Evolutionary conservation across 495 filamentous ascomycete genomes (phyloP).

Genomic region (Aspergillus bridgeri): DNA sequence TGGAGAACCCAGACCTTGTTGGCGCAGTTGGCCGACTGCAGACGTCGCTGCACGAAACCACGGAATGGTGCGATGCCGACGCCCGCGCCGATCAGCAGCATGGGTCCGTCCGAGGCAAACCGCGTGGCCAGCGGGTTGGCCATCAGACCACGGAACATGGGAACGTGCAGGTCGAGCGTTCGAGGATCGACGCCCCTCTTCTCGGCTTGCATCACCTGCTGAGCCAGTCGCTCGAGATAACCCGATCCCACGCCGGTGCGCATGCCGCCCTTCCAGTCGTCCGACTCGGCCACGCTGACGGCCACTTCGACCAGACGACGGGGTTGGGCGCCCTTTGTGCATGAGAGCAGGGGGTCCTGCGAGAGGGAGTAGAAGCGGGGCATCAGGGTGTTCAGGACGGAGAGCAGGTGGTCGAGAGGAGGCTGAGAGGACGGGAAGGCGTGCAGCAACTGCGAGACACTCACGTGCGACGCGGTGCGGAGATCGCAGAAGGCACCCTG

Average conservation of each 20-base stretch:
- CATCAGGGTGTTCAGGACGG: constrained; percentile 82
- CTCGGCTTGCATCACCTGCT: constrained; percentile 61
- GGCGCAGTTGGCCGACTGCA: constrained; percentile 94
- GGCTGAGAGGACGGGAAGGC: constrained; percentile 92
- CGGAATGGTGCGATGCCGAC: constrained; percentile 97
- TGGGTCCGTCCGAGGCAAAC: constrained; percentile 88
- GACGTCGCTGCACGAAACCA: constrained; percentile 90
- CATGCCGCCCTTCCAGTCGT: constrained; percentile 68
- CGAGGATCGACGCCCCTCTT: constrained; percentile 48
- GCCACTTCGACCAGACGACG: constrained; percentile 90
- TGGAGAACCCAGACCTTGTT: constrained; percentile 99
- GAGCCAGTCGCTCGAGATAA: constrained; percentile 80
- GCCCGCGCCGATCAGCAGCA: constrained; percentile 95
- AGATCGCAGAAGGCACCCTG: constrained; percentile 95
- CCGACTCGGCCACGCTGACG: constrained; percentile 84
- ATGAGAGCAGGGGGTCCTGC: constrained; percentile 87
- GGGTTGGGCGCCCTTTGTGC: constrained; percentile 61
- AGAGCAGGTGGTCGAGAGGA: constrained; percentile 75
- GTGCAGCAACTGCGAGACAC: constrained; percentile 76
- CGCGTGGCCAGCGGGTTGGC: constrained; percentile 88
- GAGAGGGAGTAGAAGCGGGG: constrained; percentile 97
- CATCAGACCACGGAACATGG: constrained; percentile 99
- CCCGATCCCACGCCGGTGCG: constrained; percentile 76
- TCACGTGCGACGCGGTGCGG: constrained; percentile 81
- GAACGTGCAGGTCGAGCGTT: constrained; percentile 64